These are phyloP conservation scores for Termitomyces sp. DNA, from an alignment of 768 basidiomycete genomes.

Conservation along the genomic window DNA sequence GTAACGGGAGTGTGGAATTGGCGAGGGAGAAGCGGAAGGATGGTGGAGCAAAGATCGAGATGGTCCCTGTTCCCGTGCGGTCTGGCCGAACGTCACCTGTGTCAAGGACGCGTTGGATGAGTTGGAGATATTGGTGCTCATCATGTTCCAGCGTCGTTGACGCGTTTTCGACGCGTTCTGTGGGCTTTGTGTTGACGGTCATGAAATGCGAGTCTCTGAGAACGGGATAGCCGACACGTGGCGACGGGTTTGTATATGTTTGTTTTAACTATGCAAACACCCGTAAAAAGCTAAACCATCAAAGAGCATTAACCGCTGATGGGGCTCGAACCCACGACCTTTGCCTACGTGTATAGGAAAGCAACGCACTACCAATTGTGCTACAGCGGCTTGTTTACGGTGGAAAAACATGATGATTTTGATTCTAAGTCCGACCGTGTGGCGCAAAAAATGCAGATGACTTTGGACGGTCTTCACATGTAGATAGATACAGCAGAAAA, in stretches of 20 bases:
- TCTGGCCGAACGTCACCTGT: slow-evolving; percentile 81
- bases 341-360: slow-evolving; percentile 15
- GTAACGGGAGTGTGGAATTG: slow-evolving; percentile 73
- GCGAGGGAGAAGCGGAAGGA: slow-evolving; percentile 86
- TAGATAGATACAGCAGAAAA: too few species aligned
- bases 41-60: slow-evolving; percentile 90
- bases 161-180: slow-evolving; percentile 39
- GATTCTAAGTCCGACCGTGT: not conserved
- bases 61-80: slow-evolving; percentile 92
- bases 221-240: not conserved
- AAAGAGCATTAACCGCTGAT: slow-evolving; percentile 8
- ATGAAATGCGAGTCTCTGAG: not conserved
- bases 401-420: not conserved
- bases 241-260: not conserved
- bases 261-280: too few species aligned
- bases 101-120: slow-evolving; percentile 75
- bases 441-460: not conserved
- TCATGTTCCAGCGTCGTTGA: slow-evolving; percentile 70
- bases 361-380: slow-evolving; percentile 19
- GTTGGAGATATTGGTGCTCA: slow-evolving; percentile 85
- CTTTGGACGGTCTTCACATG: not conserved
- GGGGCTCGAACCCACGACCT: slow-evolving; percentile 21
- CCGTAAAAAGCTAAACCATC: too few species aligned
- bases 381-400: slow-evolving; percentile 9
- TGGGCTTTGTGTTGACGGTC: not conserved